Evolutionary conservation across 495 filamentous ascomycete species (phyloP).

Genomic region (Choiromyces venosus): DNA sequence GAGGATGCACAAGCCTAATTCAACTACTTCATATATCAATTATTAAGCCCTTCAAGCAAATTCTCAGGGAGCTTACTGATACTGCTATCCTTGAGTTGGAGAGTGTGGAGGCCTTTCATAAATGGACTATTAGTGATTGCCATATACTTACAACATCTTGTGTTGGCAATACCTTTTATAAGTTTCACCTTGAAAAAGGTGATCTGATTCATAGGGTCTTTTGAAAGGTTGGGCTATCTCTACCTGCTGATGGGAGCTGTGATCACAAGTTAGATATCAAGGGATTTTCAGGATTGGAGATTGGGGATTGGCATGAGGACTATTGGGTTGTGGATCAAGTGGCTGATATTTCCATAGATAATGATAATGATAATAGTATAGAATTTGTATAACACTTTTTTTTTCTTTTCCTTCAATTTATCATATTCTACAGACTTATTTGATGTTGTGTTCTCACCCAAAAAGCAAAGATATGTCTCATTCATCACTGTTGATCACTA

Average conservation of each 20-base stretch:
- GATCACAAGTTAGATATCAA: conserved; percentile 1
- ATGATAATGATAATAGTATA: too few species aligned
- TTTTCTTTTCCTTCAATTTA: too few species aligned
- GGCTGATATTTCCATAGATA: too few species aligned
- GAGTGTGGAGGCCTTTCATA: conserved; percentile 3
- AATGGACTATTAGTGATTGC: neutral
- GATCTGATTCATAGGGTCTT: neutral
- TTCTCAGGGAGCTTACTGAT: conserved; percentile 2
- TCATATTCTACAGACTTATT: too few species aligned
- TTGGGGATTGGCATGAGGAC: neutral
- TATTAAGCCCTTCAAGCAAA: neutral
- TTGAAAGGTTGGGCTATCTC: neutral
- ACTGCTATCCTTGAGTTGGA: conserved; percentile 2
- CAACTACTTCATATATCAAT: too few species aligned
- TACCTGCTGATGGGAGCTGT: neutral
- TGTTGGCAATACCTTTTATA: conserved; percentile 14
- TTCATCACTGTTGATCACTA: too few species aligned
- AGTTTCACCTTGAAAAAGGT: neutral
- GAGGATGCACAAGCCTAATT: too few species aligned
- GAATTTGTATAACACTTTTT: too few species aligned
- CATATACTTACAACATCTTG: neutral
- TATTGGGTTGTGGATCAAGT: too few species aligned
- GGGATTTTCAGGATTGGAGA: neutral
- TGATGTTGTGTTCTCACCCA: too few species aligned
- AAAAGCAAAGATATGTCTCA: too few species aligned